Evolutionary conservation across 305 asterid genomes (phyloP), one percentile per base, ranked within the genome.

Genomic region (Nicotiana rustica): DNA sequence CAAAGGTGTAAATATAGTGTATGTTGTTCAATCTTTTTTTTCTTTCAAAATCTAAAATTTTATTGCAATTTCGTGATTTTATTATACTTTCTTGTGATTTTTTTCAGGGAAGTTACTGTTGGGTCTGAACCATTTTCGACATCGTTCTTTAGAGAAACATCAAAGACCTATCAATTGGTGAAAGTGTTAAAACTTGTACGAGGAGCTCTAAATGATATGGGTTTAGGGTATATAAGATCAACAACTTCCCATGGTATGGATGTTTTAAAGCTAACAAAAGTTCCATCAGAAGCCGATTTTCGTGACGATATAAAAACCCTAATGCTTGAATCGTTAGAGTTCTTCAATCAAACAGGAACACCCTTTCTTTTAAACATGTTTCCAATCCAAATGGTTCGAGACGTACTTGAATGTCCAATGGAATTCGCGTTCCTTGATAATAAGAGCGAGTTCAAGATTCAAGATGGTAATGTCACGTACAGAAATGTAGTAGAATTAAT

Each of bases 251-350:
- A 86, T 12, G 2, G 49, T 8, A 8, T 2, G 12, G 65, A 81
- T 6, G 33, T 70, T 1, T 5, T 85, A 65, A 80, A 62, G 19
- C 1, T 19, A 1, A 55, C 35, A 60, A n/a, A 60, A 13, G 31
- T 83, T 9, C 95, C 94, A 0, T 92, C 94, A 0, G 82, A 83
- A 0, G 90, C 91, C 3, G 88, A 88, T 41, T 92, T 92, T 38
- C 77, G 71, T 1, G 62, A 83, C 6, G 92, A 87, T 10, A 60
- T 88, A 59, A 84, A 81, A 76, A 83, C 5, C 0, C 17, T 56
- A 1, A 79, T 92, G 90, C 14, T 1, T 2, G 64, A 78, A 1
- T 12, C 21, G 0, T 61, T 89, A 12, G 4, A 12, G 0, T 8
- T 82, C 25, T 85, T 86, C 80, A 29, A 79, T 2, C 19, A 17